Evolutionary conservation across 2,329 filamentous ascomycete genomes (phyloP).

Genomic region (Venturiaceae sp.): DNA sequence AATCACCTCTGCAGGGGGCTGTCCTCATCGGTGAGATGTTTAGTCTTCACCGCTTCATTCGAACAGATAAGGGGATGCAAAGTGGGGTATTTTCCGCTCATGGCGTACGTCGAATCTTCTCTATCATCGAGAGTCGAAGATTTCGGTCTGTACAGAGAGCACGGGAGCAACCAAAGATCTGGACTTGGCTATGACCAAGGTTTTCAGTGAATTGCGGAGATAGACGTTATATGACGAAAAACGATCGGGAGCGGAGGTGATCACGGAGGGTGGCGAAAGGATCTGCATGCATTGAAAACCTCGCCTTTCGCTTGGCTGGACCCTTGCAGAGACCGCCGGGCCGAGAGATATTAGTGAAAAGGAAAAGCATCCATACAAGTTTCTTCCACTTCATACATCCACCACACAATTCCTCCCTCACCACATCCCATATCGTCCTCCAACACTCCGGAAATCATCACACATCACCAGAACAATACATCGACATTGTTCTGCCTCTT

Average conservation of each 20-base stretch:
- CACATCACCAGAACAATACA: not conserved
- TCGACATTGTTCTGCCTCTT: not conserved
- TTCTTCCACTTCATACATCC: not conserved
- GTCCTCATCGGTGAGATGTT: not conserved
- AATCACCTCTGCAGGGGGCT: too few relatives aligned
- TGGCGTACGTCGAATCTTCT: too few relatives aligned
- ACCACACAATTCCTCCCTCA: not conserved
- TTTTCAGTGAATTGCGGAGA: not conserved
- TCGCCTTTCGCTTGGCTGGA: too few relatives aligned
- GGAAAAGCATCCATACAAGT: too few relatives aligned
- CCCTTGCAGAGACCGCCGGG: too few relatives aligned
- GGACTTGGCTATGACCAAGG: not conserved
- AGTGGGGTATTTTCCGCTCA: too few relatives aligned
- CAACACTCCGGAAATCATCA: not conserved
- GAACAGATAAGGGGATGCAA: too few relatives aligned
- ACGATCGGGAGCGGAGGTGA: not conserved
- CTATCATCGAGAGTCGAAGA: too few relatives aligned
- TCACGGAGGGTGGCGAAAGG: not conserved
- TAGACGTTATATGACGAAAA: not conserved
- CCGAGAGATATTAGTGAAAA: too few relatives aligned
- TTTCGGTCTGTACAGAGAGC: too few relatives aligned
- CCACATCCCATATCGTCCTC: not conserved
- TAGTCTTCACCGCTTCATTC: too few relatives aligned
- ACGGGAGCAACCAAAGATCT: not conserved
- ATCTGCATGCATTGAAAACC: too few relatives aligned